phyloP scores from a whole-genome alignment of 371 early-diverging fungal genomes.

The Zychaea mexicana region DNA sequence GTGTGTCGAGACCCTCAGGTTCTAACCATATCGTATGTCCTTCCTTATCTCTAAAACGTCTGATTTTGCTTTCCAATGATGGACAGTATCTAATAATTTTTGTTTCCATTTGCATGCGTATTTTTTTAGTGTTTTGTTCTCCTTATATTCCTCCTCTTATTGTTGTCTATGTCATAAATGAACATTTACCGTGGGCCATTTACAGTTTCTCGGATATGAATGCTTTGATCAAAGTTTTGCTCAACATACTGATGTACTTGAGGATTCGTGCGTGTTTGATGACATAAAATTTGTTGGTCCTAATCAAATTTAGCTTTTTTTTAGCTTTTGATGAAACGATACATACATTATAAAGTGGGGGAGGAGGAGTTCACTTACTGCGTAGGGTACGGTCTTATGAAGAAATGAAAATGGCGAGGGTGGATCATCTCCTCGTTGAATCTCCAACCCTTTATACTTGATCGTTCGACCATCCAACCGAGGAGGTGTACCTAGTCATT shows the following conservation, averaged over 20 bases:
- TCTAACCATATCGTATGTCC: constrained; percentile 84
- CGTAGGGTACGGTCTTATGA: constrained; percentile 64
- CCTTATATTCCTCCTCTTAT: not conserved
- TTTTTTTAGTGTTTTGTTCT: not conserved
- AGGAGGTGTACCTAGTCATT: constrained; percentile 71
- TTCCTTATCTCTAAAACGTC: constrained; percentile 68
- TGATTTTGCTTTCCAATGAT: constrained; percentile 82
- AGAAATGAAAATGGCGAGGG: constrained; percentile 81
- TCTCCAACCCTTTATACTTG: constrained; percentile 63
- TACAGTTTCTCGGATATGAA: constrained; percentile 84
- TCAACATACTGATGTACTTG: constrained; percentile 71
- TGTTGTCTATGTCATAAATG: too few relatives aligned
- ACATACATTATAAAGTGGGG: too few relatives aligned
- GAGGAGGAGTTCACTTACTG: constrained; percentile 32
- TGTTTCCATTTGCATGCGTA: too few relatives aligned
- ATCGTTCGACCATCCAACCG: constrained; percentile 78
- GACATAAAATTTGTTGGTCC: constrained; percentile 71
- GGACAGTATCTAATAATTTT: constrained; percentile 83
- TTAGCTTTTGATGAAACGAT: too few relatives aligned
- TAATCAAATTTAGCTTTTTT: constrained; percentile 12
- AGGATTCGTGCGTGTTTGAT: constrained; percentile 78
- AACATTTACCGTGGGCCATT: constrained; percentile 71
- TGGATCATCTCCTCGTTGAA: constrained; percentile 77
- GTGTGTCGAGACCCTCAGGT: constrained; percentile 76
- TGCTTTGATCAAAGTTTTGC: constrained; percentile 75